Percentiles rank a stretch among this genome's conserved stretches.
Conservation (phyloP, 2,329 filamentous ascomycete genomes). For the Diaporthe destruens region DNA sequence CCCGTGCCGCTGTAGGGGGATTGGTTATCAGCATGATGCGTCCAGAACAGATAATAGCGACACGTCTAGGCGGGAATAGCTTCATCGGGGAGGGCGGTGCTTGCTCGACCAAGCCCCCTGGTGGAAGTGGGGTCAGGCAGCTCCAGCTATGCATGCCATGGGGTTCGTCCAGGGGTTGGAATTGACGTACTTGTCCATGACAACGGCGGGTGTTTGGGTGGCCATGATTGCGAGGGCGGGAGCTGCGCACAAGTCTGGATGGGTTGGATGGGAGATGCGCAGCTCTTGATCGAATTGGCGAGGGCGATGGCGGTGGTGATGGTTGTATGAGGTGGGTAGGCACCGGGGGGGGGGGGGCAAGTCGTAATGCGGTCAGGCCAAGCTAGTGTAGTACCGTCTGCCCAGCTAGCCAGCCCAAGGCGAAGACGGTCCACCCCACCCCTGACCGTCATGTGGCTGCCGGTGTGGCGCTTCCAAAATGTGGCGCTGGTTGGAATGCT, state of each 20-base stretch:
- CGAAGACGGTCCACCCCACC: background rate
- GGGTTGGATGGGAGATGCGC: slow-evolving; percentile 43
- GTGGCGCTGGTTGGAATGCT: slow-evolving; percentile 5
- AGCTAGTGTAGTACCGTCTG: slow-evolving; percentile 21
- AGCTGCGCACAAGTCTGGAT: slow-evolving; percentile 47
- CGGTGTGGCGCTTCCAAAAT: slow-evolving; percentile 27
- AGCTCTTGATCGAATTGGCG: slow-evolving; percentile 36
- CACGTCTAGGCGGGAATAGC: slow-evolving; percentile 33
- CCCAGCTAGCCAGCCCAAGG: background rate
- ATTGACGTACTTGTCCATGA: slow-evolving; percentile 99
- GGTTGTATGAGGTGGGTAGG: slow-evolving; percentile 34
- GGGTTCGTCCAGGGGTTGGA: slow-evolving; percentile 47
- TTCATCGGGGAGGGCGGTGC: slow-evolving; percentile 40
- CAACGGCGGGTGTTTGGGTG: slow-evolving; percentile 99
- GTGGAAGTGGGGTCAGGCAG: slow-evolving; percentile 43
- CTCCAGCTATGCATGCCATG: slow-evolving; percentile 43
- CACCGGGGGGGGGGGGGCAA: slow-evolving; percentile 1
- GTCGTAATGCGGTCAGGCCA: slow-evolving; percentile 37
- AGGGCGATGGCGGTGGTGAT: slow-evolving; percentile 26
- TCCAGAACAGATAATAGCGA: background rate
- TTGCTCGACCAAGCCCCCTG: slow-evolving; percentile 40
- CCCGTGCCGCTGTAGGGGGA: slow-evolving; percentile 85
- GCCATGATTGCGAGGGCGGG: slow-evolving; percentile 75
- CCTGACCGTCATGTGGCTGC: slow-evolving; percentile 26
- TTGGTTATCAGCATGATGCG: slow-evolving; percentile 53